Base-by-base conservation (phyloP, 2,329 filamentous ascomycete genomes). In the Talaromyces sp. region DNA sequence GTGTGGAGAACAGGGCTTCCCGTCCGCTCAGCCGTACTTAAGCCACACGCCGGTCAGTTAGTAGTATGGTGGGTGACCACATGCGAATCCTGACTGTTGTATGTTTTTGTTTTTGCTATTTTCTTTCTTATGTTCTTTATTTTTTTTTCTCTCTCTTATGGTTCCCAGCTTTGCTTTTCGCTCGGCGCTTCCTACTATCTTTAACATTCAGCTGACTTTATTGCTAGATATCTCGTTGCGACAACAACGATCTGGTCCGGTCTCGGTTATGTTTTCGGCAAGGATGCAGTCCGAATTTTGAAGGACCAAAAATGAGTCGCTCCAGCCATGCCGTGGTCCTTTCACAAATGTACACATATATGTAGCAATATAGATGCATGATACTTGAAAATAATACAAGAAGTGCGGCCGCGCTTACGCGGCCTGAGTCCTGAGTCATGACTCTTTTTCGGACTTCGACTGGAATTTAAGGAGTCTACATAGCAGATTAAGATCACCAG, bases 201-300 rank as follows among this genome's bases (percentile, higher is more conserved):
- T 43, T 11, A 4, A 22, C 41, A 33, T 55, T 62, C 24, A 62
- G 45, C 24, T 9, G 24, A 27, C 9, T 27, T 27, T 27, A 36
- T 24, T 20, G 3, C 17, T n/a, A 93, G 90, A 67, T 93, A 90
- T 63, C 74, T 95, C 13, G 93, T 99, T 2, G 92, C 91, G 0
- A 83, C 81, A 0, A 99, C 94, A 3, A 99, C 94, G 0, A 75
- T 96, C 5, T 97, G 92, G 90, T 97, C 91, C 57, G 94, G 94
- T 7, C 80, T 92, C 13, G 96, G 92, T 71, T 99, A 99, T 70
- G 81, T 96, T 6, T 95, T 88, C 70, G 90, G 86, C 61, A 96
- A 94, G 70, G 88, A 96, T 64, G 93, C 91, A 0, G 92, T 97
- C 29, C 95, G 88, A 71, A 97, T 97, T 51, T 71, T 97, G 24